Percentiles rank a stretch among this genome's conserved stretches.
phyloP scores from a whole-genome alignment of 2,329 filamentous ascomycete genomes.

The Lithohypha guttulata region DNA sequence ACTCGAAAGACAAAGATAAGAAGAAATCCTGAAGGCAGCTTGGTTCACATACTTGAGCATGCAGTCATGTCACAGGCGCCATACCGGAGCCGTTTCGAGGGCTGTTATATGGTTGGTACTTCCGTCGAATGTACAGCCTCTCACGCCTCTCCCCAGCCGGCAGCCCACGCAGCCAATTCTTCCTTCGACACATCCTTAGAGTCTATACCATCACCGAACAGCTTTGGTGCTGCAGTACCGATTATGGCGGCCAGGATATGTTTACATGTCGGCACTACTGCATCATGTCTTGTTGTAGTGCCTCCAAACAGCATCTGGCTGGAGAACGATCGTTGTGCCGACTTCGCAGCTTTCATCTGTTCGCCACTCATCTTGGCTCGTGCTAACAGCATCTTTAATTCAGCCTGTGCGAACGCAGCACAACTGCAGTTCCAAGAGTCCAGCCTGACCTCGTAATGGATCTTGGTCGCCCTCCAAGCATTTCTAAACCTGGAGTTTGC shows the following conservation, averaged over 20 bases:
- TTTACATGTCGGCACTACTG: slow-evolving; percentile 59
- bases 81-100: too few relatives aligned
- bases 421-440: slow-evolving; percentile 81
- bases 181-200: slow-evolving; percentile 46
- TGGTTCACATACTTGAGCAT: neutral
- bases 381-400: slow-evolving; percentile 12
- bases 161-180: slow-evolving; percentile 63
- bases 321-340: neutral
- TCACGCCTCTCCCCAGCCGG: slow-evolving; percentile 31
- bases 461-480: slow-evolving; percentile 16
- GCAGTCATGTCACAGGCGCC: too few relatives aligned
- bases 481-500: slow-evolving; percentile 7
- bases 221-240: slow-evolving; percentile 50
- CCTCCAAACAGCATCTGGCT: slow-evolving; percentile 27
- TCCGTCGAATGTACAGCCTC: too few relatives aligned
- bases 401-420: slow-evolving; percentile 64
- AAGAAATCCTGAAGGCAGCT: slow-evolving; percentile 26
- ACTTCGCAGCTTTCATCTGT: neutral
- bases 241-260: slow-evolving; percentile 78
- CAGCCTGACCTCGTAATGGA: slow-evolving; percentile 60
- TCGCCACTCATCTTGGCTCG: neutral
- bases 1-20: slow-evolving; percentile 45
- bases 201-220: slow-evolving; percentile 49
- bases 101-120: too few relatives aligned
- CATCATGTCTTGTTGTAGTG: slow-evolving; percentile 19